Evolutionary conservation across 1,284 basidiomycete genomes (phyloP).

Genomic region (Trichosporon coremiiforme): DNA sequence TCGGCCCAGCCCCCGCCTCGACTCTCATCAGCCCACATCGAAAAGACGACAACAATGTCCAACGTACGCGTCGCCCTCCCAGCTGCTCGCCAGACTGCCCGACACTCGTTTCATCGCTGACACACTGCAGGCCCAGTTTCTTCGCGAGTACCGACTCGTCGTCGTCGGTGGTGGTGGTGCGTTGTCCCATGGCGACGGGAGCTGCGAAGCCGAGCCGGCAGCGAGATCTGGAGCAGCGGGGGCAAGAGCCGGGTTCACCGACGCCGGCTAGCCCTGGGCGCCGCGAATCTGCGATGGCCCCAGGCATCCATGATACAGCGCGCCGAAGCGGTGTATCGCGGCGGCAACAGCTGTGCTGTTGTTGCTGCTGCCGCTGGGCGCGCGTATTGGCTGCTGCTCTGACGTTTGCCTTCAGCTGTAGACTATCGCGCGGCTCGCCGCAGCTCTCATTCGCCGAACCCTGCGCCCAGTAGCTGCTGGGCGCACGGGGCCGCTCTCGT

Average conservation of each 20-base stretch:
- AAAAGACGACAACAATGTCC: constrained; percentile 24
- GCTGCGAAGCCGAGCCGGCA: background rate
- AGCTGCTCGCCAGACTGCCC: background rate
- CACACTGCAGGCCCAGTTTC: constrained; percentile 73
- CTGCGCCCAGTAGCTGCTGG: background rate
- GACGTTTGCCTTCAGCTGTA: background rate
- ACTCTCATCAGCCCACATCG: background rate
- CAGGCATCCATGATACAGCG: background rate
- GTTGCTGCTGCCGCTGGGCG: background rate
- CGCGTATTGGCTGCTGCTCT: background rate
- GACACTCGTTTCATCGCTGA: constrained; percentile 3
- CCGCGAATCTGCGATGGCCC: constrained; percentile 11
- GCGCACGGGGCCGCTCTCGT: constrained; percentile 8
- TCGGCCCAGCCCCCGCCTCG: no score
- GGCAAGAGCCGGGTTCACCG: background rate
- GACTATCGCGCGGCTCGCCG: background rate
- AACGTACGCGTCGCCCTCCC: constrained; percentile 20
- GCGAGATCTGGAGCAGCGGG: background rate
- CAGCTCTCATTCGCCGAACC: constrained; percentile 5
- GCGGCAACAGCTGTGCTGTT: background rate
- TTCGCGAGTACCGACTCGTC: constrained; percentile 94
- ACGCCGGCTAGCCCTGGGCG: background rate
- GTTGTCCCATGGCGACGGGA: constrained; percentile 45
- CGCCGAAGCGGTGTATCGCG: background rate
- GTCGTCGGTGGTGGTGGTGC: constrained; percentile 96